Evolutionary conservation across 495 filamentous ascomycete genomes (phyloP).

Genomic region (Terfezia claveryi): DNA sequence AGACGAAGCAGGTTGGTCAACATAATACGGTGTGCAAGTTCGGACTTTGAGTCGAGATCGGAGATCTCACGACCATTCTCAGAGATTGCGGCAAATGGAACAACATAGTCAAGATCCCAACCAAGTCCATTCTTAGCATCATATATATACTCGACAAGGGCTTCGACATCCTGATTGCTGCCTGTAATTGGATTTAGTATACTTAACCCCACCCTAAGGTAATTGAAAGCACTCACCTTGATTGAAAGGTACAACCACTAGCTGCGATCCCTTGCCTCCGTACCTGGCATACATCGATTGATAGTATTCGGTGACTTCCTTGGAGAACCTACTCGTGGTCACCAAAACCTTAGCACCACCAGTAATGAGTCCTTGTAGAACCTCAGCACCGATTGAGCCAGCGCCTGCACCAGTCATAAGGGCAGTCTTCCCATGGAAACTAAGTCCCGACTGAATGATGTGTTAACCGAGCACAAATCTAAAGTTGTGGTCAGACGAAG

Average conservation of each 20-base stretch:
- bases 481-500: background rate
- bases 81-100: slow-evolving; percentile 92
- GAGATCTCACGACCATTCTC: slow-evolving; percentile 98
- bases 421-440: slow-evolving; percentile 84
- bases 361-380: slow-evolving; percentile 86
- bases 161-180: slow-evolving; percentile 90
- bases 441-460: slow-evolving; percentile 38
- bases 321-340: slow-evolving; percentile 87
- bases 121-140: slow-evolving; percentile 90
- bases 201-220: background rate
- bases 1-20: slow-evolving; percentile 87
- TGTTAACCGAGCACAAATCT: too few species aligned
- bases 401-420: slow-evolving; percentile 97
- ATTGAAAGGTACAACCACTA: slow-evolving; percentile 97
- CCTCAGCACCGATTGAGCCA: slow-evolving; percentile 95
- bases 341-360: slow-evolving; percentile 92
- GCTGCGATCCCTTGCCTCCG: slow-evolving; percentile 79
- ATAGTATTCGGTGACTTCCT: slow-evolving; percentile 96
- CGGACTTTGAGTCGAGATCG: slow-evolving; percentile 89
- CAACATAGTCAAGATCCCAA: slow-evolving; percentile 91
- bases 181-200: slow-evolving; percentile 17
- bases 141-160: slow-evolving; percentile 85
- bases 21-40: slow-evolving; percentile 98
- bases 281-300: slow-evolving; percentile 93
- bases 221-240: slow-evolving; percentile 30